phyloP scores from a whole-genome alignment of 495 filamentous ascomycete species.

The Penicillium simplicissimum region DNA sequence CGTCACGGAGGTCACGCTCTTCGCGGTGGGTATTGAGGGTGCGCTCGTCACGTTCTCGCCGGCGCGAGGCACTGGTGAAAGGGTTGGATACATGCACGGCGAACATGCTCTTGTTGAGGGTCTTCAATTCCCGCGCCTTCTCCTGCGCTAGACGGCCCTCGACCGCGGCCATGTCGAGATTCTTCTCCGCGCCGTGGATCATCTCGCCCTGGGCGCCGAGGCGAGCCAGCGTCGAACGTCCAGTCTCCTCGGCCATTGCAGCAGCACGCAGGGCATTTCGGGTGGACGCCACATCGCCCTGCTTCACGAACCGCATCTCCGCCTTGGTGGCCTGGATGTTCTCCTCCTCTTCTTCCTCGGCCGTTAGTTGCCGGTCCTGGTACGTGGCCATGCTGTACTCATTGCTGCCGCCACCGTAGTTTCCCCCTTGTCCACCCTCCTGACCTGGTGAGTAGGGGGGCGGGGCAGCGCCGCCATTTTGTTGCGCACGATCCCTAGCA shows the following conservation, averaged over 20 bases:
- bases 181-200: conserved; percentile 75
- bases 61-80: conserved; percentile 60
- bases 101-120: conserved; percentile 80
- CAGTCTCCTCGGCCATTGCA: conserved; percentile 70
- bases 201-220: conserved; percentile 75
- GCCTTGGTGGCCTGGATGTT: conserved; percentile 68
- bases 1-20: conserved; percentile 69
- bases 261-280: conserved; percentile 67
- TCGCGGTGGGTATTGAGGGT: conserved; percentile 61
- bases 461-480: conserved; percentile 40
- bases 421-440: conserved; percentile 16
- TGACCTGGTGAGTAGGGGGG: conserved; percentile 47
- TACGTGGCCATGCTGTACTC: conserved; percentile 60
- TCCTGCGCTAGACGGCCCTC: conserved; percentile 73
- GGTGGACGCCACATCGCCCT: conserved; percentile 70
- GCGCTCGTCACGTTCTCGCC: conserved; percentile 58
- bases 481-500: conserved; percentile 55
- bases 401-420: conserved; percentile 50
- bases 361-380: conserved; percentile 69
- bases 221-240: conserved; percentile 64
- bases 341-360: conserved; percentile 70
- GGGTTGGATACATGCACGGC: conserved; percentile 74
- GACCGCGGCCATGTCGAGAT: conserved; percentile 66
- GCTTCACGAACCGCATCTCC: conserved; percentile 74
- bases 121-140: conserved; percentile 74